Conservation (phyloP, 768 basidiomycete genomes). For the Podaxis mareebaensis region DNA sequence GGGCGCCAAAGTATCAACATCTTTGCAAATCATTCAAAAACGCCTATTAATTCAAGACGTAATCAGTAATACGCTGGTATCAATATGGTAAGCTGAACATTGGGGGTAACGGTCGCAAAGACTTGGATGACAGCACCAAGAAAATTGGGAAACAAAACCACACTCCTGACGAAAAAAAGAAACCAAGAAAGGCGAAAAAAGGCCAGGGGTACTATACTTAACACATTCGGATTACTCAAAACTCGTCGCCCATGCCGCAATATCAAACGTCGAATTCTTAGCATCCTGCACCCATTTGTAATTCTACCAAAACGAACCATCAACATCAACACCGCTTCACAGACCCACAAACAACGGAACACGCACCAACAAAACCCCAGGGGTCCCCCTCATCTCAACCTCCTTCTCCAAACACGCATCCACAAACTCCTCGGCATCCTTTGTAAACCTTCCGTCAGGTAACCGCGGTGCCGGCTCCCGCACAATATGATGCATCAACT, state of each 20-base stretch:
- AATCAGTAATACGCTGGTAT: neutral
- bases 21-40: too few species aligned
- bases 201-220: neutral
- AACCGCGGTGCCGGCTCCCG: constrained; percentile 94
- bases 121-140: neutral
- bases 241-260: constrained; percentile 3
- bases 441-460: constrained; percentile 62
- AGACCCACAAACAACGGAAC: constrained; percentile 1
- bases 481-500: constrained; percentile 96
- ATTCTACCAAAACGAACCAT: neutral
- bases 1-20: too few species aligned
- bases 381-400: constrained; percentile 77
- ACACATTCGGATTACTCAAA: neutral
- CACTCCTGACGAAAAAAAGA: neutral
- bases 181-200: neutral
- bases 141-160: neutral
- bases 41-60: neutral
- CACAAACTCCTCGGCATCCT: constrained; percentile 81
- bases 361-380: constrained; percentile 82
- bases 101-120: neutral
- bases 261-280: constrained; percentile 11
- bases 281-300: constrained; percentile 15
- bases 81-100: neutral
- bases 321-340: neutral
- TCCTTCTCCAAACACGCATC: constrained; percentile 91